These are phyloP conservation scores for Henckelia pumila DNA, from an alignment of 257 asterid species.

Conservation along the genomic window DNA sequence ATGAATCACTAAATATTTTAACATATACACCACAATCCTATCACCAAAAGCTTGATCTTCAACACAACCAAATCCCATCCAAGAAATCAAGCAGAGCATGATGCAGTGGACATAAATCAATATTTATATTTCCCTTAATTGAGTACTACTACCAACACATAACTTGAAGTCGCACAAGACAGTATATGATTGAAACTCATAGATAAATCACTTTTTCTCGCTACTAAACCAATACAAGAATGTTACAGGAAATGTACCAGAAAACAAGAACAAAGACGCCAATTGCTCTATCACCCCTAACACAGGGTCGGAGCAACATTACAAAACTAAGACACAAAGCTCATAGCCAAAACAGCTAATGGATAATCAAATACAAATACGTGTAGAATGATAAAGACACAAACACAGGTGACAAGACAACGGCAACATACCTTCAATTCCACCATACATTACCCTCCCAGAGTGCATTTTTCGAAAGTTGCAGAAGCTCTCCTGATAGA, in stretches of 20 bases:
- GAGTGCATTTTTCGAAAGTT: slow-evolving; percentile 18
- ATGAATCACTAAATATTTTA: too few relatives aligned
- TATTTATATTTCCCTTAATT: not conserved
- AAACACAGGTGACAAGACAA: slow-evolving; percentile 25
- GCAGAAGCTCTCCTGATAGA: slow-evolving; percentile 37
- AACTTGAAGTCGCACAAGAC: not conserved
- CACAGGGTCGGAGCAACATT: slow-evolving; percentile 25
- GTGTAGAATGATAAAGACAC: slow-evolving; percentile 25
- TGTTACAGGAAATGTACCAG: slow-evolving; percentile 13
- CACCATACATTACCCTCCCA: slow-evolving; percentile 33
- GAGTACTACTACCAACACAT: not conserved
- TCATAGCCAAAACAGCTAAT: slow-evolving; percentile 24
- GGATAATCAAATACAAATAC: slow-evolving; percentile 32
- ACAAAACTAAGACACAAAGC: slow-evolving; percentile 30
- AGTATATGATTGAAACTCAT: not conserved
- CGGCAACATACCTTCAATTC: slow-evolving; percentile 41
- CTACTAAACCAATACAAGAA: slow-evolving; percentile 32
- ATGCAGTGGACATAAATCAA: too few relatives aligned
- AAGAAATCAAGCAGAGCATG: not conserved
- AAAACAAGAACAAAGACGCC: slow-evolving; percentile 29
- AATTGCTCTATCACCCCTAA: slow-evolving; percentile 20
- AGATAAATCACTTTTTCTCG: slow-evolving; percentile 26
- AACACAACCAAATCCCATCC: not conserved
- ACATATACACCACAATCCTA: too few relatives aligned
- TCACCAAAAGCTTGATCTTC: not conserved